Evolutionary conservation across 2,329 filamentous ascomycete genomes (phyloP).

Genomic region (Exophiala aquamarina): DNA sequence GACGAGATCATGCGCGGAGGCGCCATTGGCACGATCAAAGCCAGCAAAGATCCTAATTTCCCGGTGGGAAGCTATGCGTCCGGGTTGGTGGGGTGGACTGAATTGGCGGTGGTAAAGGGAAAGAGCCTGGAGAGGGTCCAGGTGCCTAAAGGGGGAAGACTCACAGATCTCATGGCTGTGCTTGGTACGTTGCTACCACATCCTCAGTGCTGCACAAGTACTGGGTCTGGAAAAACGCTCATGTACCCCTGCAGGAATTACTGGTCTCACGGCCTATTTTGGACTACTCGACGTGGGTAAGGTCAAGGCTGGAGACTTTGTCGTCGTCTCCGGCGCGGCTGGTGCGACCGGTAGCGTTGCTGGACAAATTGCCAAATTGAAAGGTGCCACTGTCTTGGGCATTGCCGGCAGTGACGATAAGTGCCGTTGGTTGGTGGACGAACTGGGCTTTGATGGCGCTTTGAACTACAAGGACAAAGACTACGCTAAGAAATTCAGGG

Average conservation of each 20-base stretch:
- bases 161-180: conserved; percentile 62
- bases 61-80: conserved; percentile 60
- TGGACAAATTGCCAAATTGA: conserved; percentile 75
- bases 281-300: conserved; percentile 69
- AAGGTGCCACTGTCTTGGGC: conserved; percentile 64
- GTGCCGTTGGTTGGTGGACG: conserved; percentile 63
- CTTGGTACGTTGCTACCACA: conserved; percentile 31
- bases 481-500: conserved; percentile 61
- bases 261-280: conserved; percentile 74
- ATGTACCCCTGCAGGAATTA: conserved; percentile 51
- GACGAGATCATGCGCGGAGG: conserved; percentile 68
- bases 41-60: conserved; percentile 56
- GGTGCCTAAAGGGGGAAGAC: conserved; percentile 47
- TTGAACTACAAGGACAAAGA: conserved; percentile 68
- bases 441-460: conserved; percentile 66
- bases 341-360: conserved; percentile 76
- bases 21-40: conserved; percentile 62
- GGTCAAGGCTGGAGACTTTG: conserved; percentile 68
- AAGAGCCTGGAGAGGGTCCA: conserved; percentile 49
- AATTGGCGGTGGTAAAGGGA: conserved; percentile 61
- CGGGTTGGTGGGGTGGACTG: conserved; percentile 62
- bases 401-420: conserved; percentile 68
- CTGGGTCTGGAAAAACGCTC: neutral
- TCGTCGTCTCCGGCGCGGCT: conserved; percentile 75
- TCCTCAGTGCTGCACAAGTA: neutral